These are phyloP conservation scores for Mycena pura DNA, from an alignment of 768 basidiomycete genomes.

Conservation along the genomic window DNA sequence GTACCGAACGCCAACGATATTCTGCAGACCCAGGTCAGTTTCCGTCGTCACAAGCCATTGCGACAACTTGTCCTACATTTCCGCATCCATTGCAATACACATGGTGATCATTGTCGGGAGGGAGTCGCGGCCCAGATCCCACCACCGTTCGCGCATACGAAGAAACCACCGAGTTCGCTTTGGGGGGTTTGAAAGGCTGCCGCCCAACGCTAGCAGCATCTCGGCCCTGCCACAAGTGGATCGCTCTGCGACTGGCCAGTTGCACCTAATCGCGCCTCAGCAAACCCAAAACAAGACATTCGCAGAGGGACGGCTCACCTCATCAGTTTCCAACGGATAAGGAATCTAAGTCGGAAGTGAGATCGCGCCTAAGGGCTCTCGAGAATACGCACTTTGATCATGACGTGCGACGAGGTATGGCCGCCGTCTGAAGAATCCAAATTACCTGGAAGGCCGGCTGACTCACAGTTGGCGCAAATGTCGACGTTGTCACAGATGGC, in stretches of 20 bases:
- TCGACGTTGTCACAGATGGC: slow-evolving; percentile 86
- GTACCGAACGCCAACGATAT: slow-evolving; percentile 80
- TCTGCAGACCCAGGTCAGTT: slow-evolving; percentile 43
- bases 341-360: slow-evolving; percentile 69
- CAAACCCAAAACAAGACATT: neutral
- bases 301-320: slow-evolving; percentile 48
- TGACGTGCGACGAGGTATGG: slow-evolving; percentile 85
- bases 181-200: slow-evolving; percentile 47
- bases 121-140: slow-evolving; percentile 50
- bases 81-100: slow-evolving; percentile 67
- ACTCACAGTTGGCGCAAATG: slow-evolving; percentile 88
- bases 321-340: slow-evolving; percentile 73
- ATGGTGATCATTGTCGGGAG: slow-evolving; percentile 59
- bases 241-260: slow-evolving; percentile 75
- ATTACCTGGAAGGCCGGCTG: slow-evolving; percentile 84
- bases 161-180: slow-evolving; percentile 65
- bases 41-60: neutral
- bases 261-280: slow-evolving; percentile 47
- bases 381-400: slow-evolving; percentile 77
- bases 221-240: slow-evolving; percentile 76
- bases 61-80: slow-evolving; percentile 48
- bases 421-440: slow-evolving; percentile 79
- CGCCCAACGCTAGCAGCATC: slow-evolving; percentile 71
- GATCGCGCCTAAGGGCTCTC: neutral
- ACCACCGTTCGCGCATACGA: slow-evolving; percentile 74